Base-by-base conservation (phyloP, 306 rosid species). In the Vicia faba region DNA sequence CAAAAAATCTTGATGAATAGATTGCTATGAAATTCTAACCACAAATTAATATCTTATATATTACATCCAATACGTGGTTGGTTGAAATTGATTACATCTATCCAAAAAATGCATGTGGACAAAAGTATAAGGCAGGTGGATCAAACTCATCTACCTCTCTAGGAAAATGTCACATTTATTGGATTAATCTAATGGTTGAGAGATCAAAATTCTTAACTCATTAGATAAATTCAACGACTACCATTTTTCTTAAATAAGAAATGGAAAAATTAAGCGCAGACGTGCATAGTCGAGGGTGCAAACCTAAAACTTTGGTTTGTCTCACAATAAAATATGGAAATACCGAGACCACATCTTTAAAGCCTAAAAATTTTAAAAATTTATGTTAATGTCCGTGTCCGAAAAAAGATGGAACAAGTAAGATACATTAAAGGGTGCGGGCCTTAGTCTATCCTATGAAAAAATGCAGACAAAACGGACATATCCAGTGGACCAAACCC, bases 41-140 rank as follows among this genome's bases (percentile, higher is more conserved):
- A 80, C 79, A 59, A 4, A 45, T 57, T 64, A 64, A 26, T 69
- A 14, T 70, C 54, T 59, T 55, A 46, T 41, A 46, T 14, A 48
- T 15, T 20, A 46, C 7, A 26, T 15, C 7, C 19, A 44, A 55
- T 45, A 18, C 33, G 40, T 54, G 57, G 76, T 59, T 77, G 68
- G 81, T 59, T 77, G 68, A 25, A 45, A 39, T 63, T 55, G 26
- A 35, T 45, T 41, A n/a, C 68, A 23, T 43, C 2, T 63, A 18
- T 63, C 53, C 68, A 41, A 63, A 25, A 13, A 1, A 25, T 20
- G 23, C 2, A 25, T 4, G 54, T 23, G 1, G 8, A 43, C 31
- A 20, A 63, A 43, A 38, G 54, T 33, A 33, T 33, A 33, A 1
- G 38, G 38, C 38, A 33, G 38, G 2, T 33, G 38, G 38, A 33